phyloP scores from a whole-genome alignment of 345 rosid species.

The Boechera divaricarpa region DNA sequence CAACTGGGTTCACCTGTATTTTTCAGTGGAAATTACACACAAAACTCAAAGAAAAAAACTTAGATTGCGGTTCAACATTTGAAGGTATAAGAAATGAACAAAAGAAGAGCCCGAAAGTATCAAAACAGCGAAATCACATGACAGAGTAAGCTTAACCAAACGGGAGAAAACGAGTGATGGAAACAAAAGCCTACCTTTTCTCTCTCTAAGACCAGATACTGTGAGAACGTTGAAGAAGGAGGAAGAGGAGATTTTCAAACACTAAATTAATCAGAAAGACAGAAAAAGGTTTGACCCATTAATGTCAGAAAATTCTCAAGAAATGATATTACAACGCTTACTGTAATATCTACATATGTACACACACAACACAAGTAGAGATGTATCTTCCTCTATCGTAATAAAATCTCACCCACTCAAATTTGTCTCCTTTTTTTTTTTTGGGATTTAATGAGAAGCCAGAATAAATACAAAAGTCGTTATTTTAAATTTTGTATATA shows the following conservation, averaged over 20 bases:
- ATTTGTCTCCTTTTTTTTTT: conserved; percentile 4
- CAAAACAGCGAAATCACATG: conserved; percentile 21
- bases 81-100: not conserved
- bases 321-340: conserved; percentile 3
- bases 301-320: conserved; percentile 34
- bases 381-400: conserved; percentile 39
- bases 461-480: conserved; percentile 38
- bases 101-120: not conserved
- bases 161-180: conserved; percentile 35
- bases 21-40: not conserved
- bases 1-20: conserved; percentile 20
- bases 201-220: not conserved
- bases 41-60: conserved; percentile 2
- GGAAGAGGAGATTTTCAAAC: conserved; percentile 32
- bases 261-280: conserved; percentile 32
- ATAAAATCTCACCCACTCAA: conserved; percentile 46
- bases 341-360: conserved; percentile 21
- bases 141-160: conserved; percentile 26
- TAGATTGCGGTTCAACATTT: conserved; percentile 13
- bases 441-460: conserved; percentile 23
- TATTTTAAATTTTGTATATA: not conserved
- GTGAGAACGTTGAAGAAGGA: conserved; percentile 3
- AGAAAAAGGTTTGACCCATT: conserved; percentile 38
- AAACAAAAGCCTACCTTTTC: conserved; percentile 29
- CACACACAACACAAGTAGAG: conserved; percentile 16